Base-by-base conservation (phyloP, 2,329 filamentous ascomycete species). In the Hirsutella rhossiliensis region DNA sequence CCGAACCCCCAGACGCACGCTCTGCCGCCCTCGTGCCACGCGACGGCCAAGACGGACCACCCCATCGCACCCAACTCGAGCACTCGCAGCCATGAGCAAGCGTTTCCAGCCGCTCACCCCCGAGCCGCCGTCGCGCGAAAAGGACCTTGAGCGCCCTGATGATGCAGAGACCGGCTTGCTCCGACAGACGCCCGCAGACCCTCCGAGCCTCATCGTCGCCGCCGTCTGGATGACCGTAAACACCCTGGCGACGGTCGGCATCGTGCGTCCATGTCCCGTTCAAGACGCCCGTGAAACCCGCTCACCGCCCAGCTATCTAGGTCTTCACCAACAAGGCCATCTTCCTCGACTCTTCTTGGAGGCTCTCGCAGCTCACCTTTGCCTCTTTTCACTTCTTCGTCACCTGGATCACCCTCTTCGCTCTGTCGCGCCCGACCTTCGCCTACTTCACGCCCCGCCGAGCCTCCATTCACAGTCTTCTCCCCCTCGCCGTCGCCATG, bases 281-380 rank as follows among this genome's bases (percentile, higher is more conserved):
- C 23, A 30, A 13, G 41, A 43, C 5, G 23, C n/a, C 23, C 23
- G 23, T 20, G 17, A 42, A 11, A 11, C 12, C 20, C 43, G 11
- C 46, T 54, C 43, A 50, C 43, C 45, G 27, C 39, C 42, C 27
- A n/a, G 7, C 11, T 38, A 32, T 37, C 17, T 44, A 80, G 77
- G 76, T 84, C 54, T 83, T 83, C 57, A 79, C 76, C 37, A 84
- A 84, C 64, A 84, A 84, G 61, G 73, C 72, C 49, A 81, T 84
- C 59, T 84, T 84, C 64, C 74, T 73, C 20, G 74, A 81, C 48
- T 72, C 73, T 15, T 72, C 69, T 13, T 68, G 81, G 54, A 77
- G 76, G 55, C 67, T 77, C 28, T 73, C 70, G 47, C 80, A 84
- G 59, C 71, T 82, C 42, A 73, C 75, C 31, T 84, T 84, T 54